Evolutionary conservation across 441 rosid species (phyloP), one percentile per base, ranked within the genome.

Genomic region (Lagerstroemia fauriei): DNA sequence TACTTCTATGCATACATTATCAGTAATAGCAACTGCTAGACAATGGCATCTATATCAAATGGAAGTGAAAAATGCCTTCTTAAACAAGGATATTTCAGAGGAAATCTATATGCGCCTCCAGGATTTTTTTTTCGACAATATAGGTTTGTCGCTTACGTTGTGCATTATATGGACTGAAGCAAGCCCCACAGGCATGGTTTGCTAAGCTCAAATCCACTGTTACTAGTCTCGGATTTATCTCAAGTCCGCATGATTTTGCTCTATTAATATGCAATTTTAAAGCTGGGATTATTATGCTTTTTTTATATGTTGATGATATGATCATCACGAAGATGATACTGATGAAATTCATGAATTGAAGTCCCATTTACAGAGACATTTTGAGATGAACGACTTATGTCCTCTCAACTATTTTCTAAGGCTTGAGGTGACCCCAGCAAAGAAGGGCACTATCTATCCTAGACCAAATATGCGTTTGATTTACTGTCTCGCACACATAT

Each of bases 51-150:
- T 47, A 1, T 27, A 22, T 56, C 2, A 76, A 27, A 31, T 56
- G 46, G 69, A 76, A 32, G 79, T 76, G 4, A 78, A 66, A 24
- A 78, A 66, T 78, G 27, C 32, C 6, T 46, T 66, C 44, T 27
- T 78, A 8, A 78, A 78, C 24, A 18, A 41, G 3, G 18, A 32
- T 59, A 25, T 46, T 1, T 47, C 77, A 2, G 7, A 74, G 46
- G 16, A 74, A 34, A 29, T 74, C 20, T 74, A 22, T 16, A 74
- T 24, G 78, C 17, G 27, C 79, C 51, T 13, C 68, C 41, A 44
- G 50, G 77, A 25, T 31, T 80, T 25, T 46, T 20, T 24, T 14
- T 70, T 63, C 18, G 14, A 20, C 41, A 29, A 1, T 51, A 4
- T 34, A 69, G 25, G 41, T 48, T 4, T 41, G 51, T 34, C 9